Evolutionary conservation across 2,329 filamentous ascomycete genomes (phyloP), one percentile per base, ranked within the genome.

Genomic region (Beauveria varroae): DNA sequence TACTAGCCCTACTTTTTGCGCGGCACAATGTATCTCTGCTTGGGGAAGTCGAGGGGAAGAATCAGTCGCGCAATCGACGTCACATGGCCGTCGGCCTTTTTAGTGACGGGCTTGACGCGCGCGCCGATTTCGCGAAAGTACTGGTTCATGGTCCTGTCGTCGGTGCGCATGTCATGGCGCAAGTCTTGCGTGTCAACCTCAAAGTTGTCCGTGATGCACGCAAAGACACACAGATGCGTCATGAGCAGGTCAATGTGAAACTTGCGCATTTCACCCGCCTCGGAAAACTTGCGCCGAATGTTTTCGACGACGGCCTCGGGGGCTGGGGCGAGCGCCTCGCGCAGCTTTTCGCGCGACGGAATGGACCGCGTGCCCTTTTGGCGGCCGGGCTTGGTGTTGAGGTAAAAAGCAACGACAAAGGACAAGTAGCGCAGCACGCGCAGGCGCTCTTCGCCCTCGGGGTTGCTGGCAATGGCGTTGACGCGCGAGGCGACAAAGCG

Each of bases 1-100:
- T 7, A 26, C 16, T 51, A 8, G 16, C 30, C 24, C 56, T 64
- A 63, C 52, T 63, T 62, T 52, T 64, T 67, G 40, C 53, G 53
- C 16, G 65, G 66, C 34, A 63, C 66, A 52, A 69, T 71, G 26
- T 71, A 68, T 57, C 72, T 70, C 67, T 75, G 74, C 76, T 88
- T 92, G 1, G 93, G 95, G 72, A 97, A 97, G 63, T 87, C 82
- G 52, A 97, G 77, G 3, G 95, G 95, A 64, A 97, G 73, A 67
- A 82, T 84, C 68, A 98, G 76, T 67, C 86, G 86, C 14, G 89
- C 92, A 55, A 93, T 76, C 63, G 81, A 75, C 34, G 74, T 68
- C 62, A 73, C 73, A 63, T 75, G 81, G 64, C 86, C 85, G 61
- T 84, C 84, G 60, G 84, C 83, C 65, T 86, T 86, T 37, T 81